A percentile compares a stretch with the other conserved stretches of the same genome.
These are phyloP conservation scores for Primulina tabacum DNA, from an alignment of 257 asterid genomes.

Conservation along the genomic window DNA sequence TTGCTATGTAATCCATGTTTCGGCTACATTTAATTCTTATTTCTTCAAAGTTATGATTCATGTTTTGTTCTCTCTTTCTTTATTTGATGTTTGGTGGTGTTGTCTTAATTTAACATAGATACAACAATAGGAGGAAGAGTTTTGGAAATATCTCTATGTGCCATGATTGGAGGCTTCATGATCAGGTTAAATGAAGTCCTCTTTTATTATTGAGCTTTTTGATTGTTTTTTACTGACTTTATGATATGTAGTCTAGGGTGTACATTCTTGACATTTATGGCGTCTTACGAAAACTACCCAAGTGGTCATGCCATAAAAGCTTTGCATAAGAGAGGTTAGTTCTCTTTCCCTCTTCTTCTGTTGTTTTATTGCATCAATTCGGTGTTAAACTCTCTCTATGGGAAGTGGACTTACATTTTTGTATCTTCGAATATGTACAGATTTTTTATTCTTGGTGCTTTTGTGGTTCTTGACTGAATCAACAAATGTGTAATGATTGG, in stretches of 20 bases:
- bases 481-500: not conserved
- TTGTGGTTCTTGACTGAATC: not conserved
- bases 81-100: slow-evolving; percentile 3
- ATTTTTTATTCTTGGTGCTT: not conserved
- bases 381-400: not conserved
- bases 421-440: not conserved
- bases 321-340: slow-evolving; percentile 71
- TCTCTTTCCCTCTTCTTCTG: slow-evolving; percentile 26
- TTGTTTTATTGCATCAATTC: not conserved
- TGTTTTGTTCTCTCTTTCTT: slow-evolving; percentile 7
- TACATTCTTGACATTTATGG: slow-evolving; percentile 65
- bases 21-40: not conserved
- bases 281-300: slow-evolving; percentile 92
- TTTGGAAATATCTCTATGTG: slow-evolving; percentile 74
- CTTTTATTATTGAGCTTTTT: slow-evolving; percentile 21
- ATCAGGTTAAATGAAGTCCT: slow-evolving; percentile 55
- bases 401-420: not conserved
- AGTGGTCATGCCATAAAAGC: slow-evolving; percentile 73
- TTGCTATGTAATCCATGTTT: not conserved
- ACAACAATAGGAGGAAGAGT: slow-evolving; percentile 81
- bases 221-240: slow-evolving; percentile 37
- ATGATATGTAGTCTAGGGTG: slow-evolving; percentile 75
- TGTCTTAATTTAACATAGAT: slow-evolving; percentile 44
- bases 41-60: not conserved
- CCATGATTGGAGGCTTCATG: slow-evolving; percentile 66